A percentile compares a stretch with the other conserved stretches of the same genome.
phyloP scores from a whole-genome alignment of 1,284 basidiomycete genomes.

The Cerrena zonata region DNA sequence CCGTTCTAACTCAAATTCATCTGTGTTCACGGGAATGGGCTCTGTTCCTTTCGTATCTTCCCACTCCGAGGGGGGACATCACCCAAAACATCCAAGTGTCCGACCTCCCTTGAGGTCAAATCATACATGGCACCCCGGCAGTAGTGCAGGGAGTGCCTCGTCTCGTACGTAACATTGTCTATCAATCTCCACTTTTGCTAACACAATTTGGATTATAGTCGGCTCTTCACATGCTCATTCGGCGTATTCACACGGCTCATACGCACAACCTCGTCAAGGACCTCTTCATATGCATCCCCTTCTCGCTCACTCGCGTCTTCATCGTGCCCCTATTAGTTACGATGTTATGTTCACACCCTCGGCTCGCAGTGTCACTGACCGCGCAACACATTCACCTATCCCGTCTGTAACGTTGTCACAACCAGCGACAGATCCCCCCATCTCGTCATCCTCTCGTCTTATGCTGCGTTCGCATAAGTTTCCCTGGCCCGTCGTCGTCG shows the following conservation, averaged over 20 bases:
- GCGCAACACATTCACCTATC: slow-evolving; percentile 46
- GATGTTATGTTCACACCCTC: slow-evolving; percentile 56
- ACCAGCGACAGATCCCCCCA: slow-evolving; percentile 58
- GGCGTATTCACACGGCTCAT: slow-evolving; percentile 23
- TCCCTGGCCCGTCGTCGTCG: slow-evolving; percentile 55
- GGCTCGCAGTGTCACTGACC: slow-evolving; percentile 51
- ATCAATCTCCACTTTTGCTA: slow-evolving; percentile 3
- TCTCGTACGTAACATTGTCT: slow-evolving; percentile 23
- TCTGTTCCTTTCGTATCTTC: slow-evolving; percentile 23
- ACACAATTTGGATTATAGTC: slow-evolving; percentile 5
- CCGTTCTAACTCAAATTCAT: slow-evolving; percentile 44
- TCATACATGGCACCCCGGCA: slow-evolving; percentile 40
- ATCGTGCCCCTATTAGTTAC: slow-evolving; percentile 55
- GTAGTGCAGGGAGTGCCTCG: slow-evolving; percentile 29
- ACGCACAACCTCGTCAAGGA: slow-evolving; percentile 34
- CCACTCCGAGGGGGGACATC: slow-evolving; percentile 25
- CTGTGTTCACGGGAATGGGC: slow-evolving; percentile 31
- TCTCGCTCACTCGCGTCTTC: slow-evolving; percentile 47
- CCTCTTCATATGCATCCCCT: slow-evolving; percentile 59
- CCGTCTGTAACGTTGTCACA: slow-evolving; percentile 54
- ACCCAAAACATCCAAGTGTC: slow-evolving; percentile 20
- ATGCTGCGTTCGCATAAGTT: slow-evolving; percentile 53
- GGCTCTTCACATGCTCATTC: slow-evolving; percentile 12
- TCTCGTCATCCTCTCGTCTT: slow-evolving; percentile 41
- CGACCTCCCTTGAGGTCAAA: slow-evolving; percentile 39